Base-by-base conservation (phyloP, 176 grass and related monocot genomes). In the Musa schizocarpa region DNA sequence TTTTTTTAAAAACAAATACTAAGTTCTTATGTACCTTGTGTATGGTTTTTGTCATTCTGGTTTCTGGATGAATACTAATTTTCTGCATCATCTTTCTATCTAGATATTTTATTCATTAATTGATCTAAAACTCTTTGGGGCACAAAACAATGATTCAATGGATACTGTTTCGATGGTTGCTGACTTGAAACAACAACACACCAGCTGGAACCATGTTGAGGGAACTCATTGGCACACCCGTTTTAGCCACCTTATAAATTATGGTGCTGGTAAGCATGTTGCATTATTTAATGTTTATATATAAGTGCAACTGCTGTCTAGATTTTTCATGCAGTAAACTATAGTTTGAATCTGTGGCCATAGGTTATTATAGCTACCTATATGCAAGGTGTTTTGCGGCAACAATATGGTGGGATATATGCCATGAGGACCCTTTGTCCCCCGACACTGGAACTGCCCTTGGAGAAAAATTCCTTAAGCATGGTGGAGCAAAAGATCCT, bases 21-120 rank as follows among this genome's bases (percentile, higher is more conserved):
- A 64, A 22, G 14, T n/a, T 65, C 49, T 79, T 67, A 80, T 74
- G 1, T 16, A 74, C 1, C 27, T 20, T 62, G 9, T 61, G 12
- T 13, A 25, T 62, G 19, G 34, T 13, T 20, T 24, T 50, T 63
- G 16, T 22, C 19, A 21, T 24, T 51, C 16, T 63, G 27, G 26
- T 22, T 76, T 62, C 8, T 61, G 9, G 11, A 68, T 1, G 13
- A 70, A 7, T 7, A 70, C 29, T 70, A 70, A 70, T 50, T 20
- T 9, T 69, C 65, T 69, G 68, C 68, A 11, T 81, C 25, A 12
- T 54, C 62, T 29, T 64, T 48, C 13, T 8, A 22, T 9, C 22
- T 69, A 97, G 94, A 85, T 93, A 71, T 93, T 97, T 43, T 97
- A 97, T 84, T 97, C 94, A 81, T 83, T 93, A 75, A 89, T 97